Evolutionary conservation across 192 early-diverging fungal species (phyloP).

Genomic region (Backusella liffmaniae): DNA sequence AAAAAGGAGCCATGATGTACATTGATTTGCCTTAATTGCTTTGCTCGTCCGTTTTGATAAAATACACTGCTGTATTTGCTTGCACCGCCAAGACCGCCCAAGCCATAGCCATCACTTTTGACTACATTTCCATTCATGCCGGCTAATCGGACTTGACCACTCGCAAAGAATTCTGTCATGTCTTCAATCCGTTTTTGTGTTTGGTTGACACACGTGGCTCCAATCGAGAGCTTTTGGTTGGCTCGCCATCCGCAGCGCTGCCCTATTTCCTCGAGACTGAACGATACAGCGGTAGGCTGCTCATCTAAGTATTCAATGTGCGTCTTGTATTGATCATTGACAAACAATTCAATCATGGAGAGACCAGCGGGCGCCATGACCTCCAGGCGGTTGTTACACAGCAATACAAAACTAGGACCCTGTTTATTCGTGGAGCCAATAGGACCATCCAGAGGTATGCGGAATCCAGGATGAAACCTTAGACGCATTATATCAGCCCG

Average conservation of each 20-base stretch:
- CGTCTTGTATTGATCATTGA: constrained; percentile 42
- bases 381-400: constrained; percentile 38
- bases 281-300: constrained; percentile 3
- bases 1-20: constrained; percentile 48
- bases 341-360: constrained; percentile 56
- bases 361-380: constrained; percentile 45
- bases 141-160: constrained; percentile 11
- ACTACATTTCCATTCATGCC: constrained; percentile 17
- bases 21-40: constrained; percentile 13
- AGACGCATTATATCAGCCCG: constrained; percentile 59
- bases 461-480: constrained; percentile 56
- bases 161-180: background rate
- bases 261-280: constrained; percentile 10
- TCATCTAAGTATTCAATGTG: constrained; percentile 56
- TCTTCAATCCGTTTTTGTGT: constrained; percentile 1
- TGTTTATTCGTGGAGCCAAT: background rate
- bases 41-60: constrained; percentile 4
- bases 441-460: constrained; percentile 45
- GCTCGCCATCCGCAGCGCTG: background rate
- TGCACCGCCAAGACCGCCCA: background rate
- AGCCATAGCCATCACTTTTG: constrained; percentile 20
- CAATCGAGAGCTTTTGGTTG: constrained; percentile 2
- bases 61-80: constrained; percentile 2
- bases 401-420: constrained; percentile 19
- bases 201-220: constrained; percentile 14